These are phyloP conservation scores for Salix udensis DNA, from an alignment of 345 rosid species.

Conservation along the genomic window DNA sequence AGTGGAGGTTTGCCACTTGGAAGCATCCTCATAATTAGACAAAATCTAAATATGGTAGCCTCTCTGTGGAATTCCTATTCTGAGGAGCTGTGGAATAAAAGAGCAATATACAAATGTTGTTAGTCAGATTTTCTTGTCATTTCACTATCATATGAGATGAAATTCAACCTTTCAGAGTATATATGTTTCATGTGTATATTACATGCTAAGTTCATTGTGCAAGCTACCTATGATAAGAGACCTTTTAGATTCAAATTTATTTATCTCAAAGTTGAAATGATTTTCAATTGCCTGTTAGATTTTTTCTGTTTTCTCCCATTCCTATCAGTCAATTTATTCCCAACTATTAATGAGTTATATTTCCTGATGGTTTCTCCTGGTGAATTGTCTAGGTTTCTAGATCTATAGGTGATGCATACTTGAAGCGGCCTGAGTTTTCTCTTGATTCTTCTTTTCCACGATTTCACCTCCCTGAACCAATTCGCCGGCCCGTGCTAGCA, in stretches of 20 bases:
- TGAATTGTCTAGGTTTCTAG: constrained; percentile 63
- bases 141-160: neutral
- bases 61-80: neutral
- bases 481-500: constrained; percentile 71
- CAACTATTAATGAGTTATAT: neutral
- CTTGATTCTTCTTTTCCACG: constrained; percentile 77
- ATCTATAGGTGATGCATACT: constrained; percentile 95
- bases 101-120: neutral
- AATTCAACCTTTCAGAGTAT: neutral
- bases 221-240: neutral
- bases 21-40: neutral
- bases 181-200: neutral
- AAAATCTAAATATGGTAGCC: neutral
- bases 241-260: neutral
- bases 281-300: neutral
- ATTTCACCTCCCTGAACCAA: constrained; percentile 69
- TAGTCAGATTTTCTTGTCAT: neutral
- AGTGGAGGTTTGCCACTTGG: constrained; percentile 2
- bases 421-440: constrained; percentile 86
- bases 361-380: constrained; percentile 2
- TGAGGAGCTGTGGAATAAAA: neutral
- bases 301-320: neutral
- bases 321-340: neutral
- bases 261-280: neutral
- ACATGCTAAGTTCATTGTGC: neutral